Base-by-base conservation (phyloP, 306 rosid genomes). In the Mimosa bimucronata region DNA sequence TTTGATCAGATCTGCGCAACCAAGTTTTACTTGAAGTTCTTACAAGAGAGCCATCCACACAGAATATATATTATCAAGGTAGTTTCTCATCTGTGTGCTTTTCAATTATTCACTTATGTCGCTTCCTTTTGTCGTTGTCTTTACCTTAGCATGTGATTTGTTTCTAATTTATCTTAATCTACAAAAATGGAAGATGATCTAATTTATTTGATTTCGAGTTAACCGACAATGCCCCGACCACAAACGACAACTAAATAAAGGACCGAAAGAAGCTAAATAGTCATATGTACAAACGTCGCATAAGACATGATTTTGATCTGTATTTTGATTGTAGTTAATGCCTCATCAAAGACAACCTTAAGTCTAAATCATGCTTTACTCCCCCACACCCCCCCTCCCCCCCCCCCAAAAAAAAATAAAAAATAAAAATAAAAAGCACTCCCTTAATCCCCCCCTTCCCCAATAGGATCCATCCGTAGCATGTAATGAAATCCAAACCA, bases 1-100 rank as follows among this genome's bases (percentile, higher is more conserved):
- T 89, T 85, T 86, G 79, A 79, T 75, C 88, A 84, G 89, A 91
- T 91, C 90, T 73, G 74, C 76, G 74, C 76, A 64, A 79, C 61
- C 9, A 26, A 30, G 45, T 57, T 79, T 74, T 75, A 62, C 46
- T 38, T 78, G 77, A 76, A 76, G 86, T 65, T 25, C 72, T 69
- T 74, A 41, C 29, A 5, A 46, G 42, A 76, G 50, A 68, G 9
- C 58, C 55, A 64, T 30, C 69, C 69, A n/a, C 14, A 7, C 69
- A 55, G 1, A 53, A 8, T 53, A 52, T 7, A 34, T 65, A 44
- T 6, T 68, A 68, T 82, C 75, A 84, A 88, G 90, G 90, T 86
- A 71, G 68, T 79, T 75, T 48, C 81, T 41, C 73, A 30, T 16
- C 70, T 21, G 1, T 70, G 71, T 58, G 19, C 70, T 42, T 15